Conservation (phyloP, 768 basidiomycete genomes). For the Holtermannia corniformis region DNA sequence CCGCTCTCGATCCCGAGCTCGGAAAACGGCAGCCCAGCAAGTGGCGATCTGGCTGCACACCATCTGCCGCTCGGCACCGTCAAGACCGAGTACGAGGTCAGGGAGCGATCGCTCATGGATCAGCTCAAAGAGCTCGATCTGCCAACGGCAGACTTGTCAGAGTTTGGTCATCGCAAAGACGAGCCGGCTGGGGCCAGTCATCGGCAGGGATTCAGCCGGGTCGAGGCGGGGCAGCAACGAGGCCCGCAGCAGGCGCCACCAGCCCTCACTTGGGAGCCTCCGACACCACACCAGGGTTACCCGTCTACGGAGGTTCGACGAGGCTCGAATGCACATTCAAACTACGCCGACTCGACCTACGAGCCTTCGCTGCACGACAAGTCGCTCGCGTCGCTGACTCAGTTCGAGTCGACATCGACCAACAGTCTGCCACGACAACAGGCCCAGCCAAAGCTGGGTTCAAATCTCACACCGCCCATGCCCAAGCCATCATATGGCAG, state of each 20-base stretch:
- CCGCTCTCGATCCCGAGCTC: constrained; percentile 31
- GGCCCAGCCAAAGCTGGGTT: neutral
- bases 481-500: neutral
- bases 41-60: constrained; percentile 10
- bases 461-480: neutral
- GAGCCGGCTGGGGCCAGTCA: constrained; percentile 11
- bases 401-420: neutral
- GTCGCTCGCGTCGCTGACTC: neutral
- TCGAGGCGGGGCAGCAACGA: neutral
- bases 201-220: constrained; percentile 5
- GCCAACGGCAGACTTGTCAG: constrained; percentile 39
- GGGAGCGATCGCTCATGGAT: constrained; percentile 33
- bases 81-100: neutral
- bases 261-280: no score
- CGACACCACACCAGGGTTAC: neutral
- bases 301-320: no score
- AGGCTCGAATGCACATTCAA: no score
- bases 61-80: neutral
- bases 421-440: neutral
- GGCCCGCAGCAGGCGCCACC: neutral
- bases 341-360: neutral
- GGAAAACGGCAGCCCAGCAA: constrained; percentile 9
- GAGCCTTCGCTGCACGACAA: neutral
- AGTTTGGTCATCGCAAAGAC: constrained; percentile 33
- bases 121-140: constrained; percentile 41